Evolutionary conservation across 1,139 yeast genomes (phyloP).

Genomic region (Blastobotrys serpentis): DNA sequence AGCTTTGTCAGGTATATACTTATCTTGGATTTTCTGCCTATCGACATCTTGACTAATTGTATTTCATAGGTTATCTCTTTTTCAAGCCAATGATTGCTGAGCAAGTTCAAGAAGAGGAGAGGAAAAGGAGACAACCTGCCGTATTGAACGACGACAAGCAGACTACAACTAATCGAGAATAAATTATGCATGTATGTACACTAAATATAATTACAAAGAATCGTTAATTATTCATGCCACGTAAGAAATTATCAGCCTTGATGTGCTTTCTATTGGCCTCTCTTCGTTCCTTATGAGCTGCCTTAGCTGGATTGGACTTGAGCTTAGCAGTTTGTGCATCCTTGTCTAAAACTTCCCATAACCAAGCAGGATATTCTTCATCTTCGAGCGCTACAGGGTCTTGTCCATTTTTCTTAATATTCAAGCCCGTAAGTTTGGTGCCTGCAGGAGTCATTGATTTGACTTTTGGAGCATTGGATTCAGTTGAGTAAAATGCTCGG

Average conservation of each 20-base stretch:
- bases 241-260: slow-evolving; percentile 70
- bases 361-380: slow-evolving; percentile 89
- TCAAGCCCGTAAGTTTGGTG: slow-evolving; percentile 68
- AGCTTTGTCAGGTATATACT: slow-evolving; percentile 23
- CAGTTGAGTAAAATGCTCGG: slow-evolving; percentile 13
- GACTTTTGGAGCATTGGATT: slow-evolving; percentile 21
- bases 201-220: slow-evolving; percentile 7
- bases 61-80: slow-evolving; percentile 53
- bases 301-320: slow-evolving; percentile 59
- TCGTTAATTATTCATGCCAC: slow-evolving; percentile 34
- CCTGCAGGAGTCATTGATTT: slow-evolving; percentile 65
- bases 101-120: slow-evolving; percentile 58
- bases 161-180: slow-evolving; percentile 4
- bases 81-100: slow-evolving; percentile 73
- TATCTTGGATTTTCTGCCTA: no score
- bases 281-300: slow-evolving; percentile 69
- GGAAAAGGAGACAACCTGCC: slow-evolving; percentile 23
- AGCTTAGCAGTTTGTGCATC: slow-evolving; percentile 53
- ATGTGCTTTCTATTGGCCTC: slow-evolving; percentile 66
- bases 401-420: slow-evolving; percentile 72
- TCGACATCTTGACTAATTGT: background rate
- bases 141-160: background rate
- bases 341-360: slow-evolving; percentile 82
- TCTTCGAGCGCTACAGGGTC: slow-evolving; percentile 92
- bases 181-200: slow-evolving; percentile 15